phyloP scores from a whole-genome alignment of 176 grass and related monocot species.

The Avena insularis region DNA sequence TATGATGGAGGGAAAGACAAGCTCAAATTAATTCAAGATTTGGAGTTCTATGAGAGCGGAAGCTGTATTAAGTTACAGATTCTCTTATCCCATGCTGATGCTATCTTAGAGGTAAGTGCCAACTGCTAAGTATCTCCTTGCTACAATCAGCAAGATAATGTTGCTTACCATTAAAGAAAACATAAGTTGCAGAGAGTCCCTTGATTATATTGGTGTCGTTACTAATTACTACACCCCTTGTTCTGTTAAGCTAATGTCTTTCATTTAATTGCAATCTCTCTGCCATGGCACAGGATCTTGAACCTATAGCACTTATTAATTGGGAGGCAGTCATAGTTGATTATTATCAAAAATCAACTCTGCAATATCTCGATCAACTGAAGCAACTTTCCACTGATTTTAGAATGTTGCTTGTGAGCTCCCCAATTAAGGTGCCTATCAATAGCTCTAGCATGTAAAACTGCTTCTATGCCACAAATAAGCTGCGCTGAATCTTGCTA shows the following conservation, averaged over 20 bases:
- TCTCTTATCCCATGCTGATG: conserved; percentile 24
- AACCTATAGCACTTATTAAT: conserved; percentile 54
- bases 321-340: conserved; percentile 90
- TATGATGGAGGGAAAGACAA: conserved; percentile 61
- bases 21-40: conserved; percentile 54
- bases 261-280: conserved; percentile 15
- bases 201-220: background rate
- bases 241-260: background rate
- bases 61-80: conserved; percentile 69
- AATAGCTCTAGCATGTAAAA: conserved; percentile 1
- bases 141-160: conserved; percentile 10
- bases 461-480: conserved; percentile 39
- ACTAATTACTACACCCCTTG: background rate
- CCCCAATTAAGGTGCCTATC: conserved; percentile 61
- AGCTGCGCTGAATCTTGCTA: conserved; percentile 40
- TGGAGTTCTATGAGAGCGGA: conserved; percentile 56
- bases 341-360: conserved; percentile 59
- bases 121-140: background rate
- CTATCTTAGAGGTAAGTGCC: conserved; percentile 62
- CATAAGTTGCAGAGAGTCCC: background rate
- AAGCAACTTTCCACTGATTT: conserved; percentile 67
- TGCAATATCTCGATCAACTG: conserved; percentile 63
- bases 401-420: conserved; percentile 79
- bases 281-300: conserved; percentile 61
- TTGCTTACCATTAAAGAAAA: background rate